Evolutionary conservation across 257 asterid species (phyloP).

Genomic region (Solanum chaucha): DNA sequence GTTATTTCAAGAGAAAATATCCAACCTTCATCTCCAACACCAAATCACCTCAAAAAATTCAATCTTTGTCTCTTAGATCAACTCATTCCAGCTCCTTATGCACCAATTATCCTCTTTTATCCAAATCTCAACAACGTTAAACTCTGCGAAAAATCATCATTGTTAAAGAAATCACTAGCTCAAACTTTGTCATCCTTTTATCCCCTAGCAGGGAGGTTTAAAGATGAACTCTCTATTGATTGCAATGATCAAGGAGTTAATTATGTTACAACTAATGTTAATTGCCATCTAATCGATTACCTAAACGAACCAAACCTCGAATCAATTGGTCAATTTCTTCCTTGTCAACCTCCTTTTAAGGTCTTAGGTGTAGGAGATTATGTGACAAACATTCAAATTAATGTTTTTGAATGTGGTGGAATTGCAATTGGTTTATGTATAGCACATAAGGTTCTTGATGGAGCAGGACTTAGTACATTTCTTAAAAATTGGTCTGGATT

Average conservation of each 20-base stretch:
- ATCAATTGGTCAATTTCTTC: conserved; percentile 29
- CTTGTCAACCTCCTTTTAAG: conserved; percentile 24
- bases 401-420: conserved; percentile 60
- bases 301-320: conserved; percentile 39
- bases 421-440: conserved; percentile 58
- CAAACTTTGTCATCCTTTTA: conserved; percentile 33
- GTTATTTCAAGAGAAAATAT: conserved; percentile 35
- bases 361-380: conserved; percentile 17
- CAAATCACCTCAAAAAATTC: conserved; percentile 44
- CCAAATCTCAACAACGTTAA: conserved; percentile 17
- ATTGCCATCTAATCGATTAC: conserved; percentile 16
- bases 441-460: conserved; percentile 62
- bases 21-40: conserved; percentile 60
- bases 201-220: conserved; percentile 63
- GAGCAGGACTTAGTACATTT: conserved; percentile 43
- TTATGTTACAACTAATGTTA: conserved; percentile 30
- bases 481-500: conserved; percentile 43
- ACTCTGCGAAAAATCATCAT: conserved; percentile 13
- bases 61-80: conserved; percentile 52
- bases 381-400: conserved; percentile 52
- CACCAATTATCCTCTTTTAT: conserved; percentile 53
- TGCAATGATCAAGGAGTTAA: conserved; percentile 63
- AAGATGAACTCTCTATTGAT: conserved; percentile 40
- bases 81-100: conserved; percentile 65
- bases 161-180: conserved; percentile 47